Base-by-base conservation (phyloP, 1,284 basidiomycete species). In the Athelia psychrophila region DNA sequence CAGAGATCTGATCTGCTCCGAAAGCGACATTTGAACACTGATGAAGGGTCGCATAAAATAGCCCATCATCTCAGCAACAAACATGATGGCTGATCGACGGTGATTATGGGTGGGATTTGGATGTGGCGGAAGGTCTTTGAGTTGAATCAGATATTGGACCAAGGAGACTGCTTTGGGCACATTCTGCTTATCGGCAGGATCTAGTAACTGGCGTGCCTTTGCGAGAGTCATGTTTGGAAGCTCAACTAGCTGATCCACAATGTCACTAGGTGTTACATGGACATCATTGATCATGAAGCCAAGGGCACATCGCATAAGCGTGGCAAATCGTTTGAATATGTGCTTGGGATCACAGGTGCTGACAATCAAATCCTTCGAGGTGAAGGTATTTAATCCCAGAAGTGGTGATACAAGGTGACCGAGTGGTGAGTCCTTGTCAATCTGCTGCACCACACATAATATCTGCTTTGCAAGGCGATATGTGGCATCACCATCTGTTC, bases 131-230 rank as follows among this genome's bases (percentile, higher is more conserved):
- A 36, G 23, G 27, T 23, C 45, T 24, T 52, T 35, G 2, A 61
- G 42, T 15, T 47, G 23, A 38, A 24, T 9, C 13, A 64, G 48
- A 19, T 36, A 32, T 48, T 69, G 58, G 12, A 66, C 44, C 8
- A 67, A 50, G 3, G 51, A 53, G 3, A 67, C 60, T 13, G 62
- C 67, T 38, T 64, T 64, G 3, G 63, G 67, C 3, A 69, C 66
- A 59, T 69, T 69, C 47, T 67, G 65, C 49, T 67, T 66, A 51
- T 66, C 67, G n/a, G 53, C 48, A 9, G 64, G 64, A 57, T 67
- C 57, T 4, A 66, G 53, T 2, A 64, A 52, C 12, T 24, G 15
- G n/a, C 42, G 20, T 16, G 60, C 63, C 40, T 53, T 48, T 9
- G 56, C 52, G 10, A 23, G 19, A 3, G 52, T 51, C 23, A 58